Evolutionary conservation across 306 rosid genomes (phyloP).

Genomic region (Lathyrus oleraceus): DNA sequence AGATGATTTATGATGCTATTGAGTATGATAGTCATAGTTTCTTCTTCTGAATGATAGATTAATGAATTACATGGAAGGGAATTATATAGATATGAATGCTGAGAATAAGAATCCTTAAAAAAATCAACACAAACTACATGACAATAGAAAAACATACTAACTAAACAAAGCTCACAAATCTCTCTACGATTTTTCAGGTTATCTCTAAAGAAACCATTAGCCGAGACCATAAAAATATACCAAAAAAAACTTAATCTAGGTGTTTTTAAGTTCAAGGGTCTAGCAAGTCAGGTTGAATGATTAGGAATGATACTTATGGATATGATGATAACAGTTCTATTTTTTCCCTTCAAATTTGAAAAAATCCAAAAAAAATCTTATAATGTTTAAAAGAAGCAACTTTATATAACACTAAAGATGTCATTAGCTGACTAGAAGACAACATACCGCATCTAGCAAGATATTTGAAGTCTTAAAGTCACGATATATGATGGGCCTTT

Average conservation of each 20-base stretch:
- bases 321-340: background rate
- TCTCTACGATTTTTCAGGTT: background rate
- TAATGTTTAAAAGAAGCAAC: slow-evolving; percentile 9
- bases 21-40: background rate
- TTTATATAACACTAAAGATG: too few species aligned
- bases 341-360: background rate
- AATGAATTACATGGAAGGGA: slow-evolving; percentile 5
- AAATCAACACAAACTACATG: background rate
- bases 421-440: slow-evolving; percentile 24
- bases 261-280: slow-evolving; percentile 5
- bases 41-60: slow-evolving; percentile 20
- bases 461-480: slow-evolving; percentile 98
- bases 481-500: slow-evolving; percentile 89
- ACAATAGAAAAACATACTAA: slow-evolving; percentile 19
- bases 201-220: slow-evolving; percentile 10
- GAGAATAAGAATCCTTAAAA: background rate
- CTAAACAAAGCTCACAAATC: slow-evolving; percentile 18
- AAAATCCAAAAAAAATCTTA: too few species aligned
- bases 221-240: slow-evolving; percentile 23
- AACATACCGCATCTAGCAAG: slow-evolving; percentile 84
- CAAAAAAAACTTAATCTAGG: slow-evolving; percentile 10
- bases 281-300: slow-evolving; percentile 17
- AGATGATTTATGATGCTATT: background rate
- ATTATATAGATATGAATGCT: background rate
- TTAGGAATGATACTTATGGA: slow-evolving; percentile 11